Evolutionary conservation across 1,284 basidiomycete species (phyloP).

Genomic region (Anthracocystis setariae): DNA sequence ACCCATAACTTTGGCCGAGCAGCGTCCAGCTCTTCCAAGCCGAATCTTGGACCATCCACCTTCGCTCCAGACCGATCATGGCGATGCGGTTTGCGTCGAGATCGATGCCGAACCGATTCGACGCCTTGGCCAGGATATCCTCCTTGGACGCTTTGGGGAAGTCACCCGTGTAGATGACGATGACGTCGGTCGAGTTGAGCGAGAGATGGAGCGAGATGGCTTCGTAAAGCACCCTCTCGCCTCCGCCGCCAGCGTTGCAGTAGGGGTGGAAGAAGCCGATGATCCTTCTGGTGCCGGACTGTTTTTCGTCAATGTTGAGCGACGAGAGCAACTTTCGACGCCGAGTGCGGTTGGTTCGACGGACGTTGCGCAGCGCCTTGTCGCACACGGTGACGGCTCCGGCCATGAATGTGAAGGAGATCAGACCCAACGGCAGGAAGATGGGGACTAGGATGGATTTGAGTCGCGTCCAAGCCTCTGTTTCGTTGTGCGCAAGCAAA

Average conservation of each 20-base stretch:
- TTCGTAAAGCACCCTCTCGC: constrained; percentile 94
- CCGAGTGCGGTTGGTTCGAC: constrained; percentile 23
- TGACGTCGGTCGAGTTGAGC: constrained; percentile 77
- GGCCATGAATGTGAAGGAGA: constrained; percentile 23
- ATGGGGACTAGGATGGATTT: constrained; percentile 18
- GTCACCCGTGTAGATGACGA: constrained; percentile 85
- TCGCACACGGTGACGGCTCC: constrained; percentile 38
- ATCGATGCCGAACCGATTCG: constrained; percentile 80
- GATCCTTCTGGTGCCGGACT: constrained; percentile 18
- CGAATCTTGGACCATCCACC: constrained; percentile 80
- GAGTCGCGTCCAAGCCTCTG: constrained; percentile 7
- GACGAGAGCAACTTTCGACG: constrained; percentile 26
- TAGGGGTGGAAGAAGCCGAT: constrained; percentile 92
- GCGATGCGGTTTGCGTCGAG: constrained; percentile 76
- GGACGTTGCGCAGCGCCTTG: constrained; percentile 19
- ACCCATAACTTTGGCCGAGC: constrained; percentile 88
- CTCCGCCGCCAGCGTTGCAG: constrained; percentile 96
- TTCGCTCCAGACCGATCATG: constrained; percentile 80
- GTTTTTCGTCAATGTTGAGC: constrained; percentile 34
- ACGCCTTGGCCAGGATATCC: constrained; percentile 74
- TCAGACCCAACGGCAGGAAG: constrained; percentile 18
- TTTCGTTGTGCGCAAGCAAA: neutral
- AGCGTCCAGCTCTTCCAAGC: constrained; percentile 90
- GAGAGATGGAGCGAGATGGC: constrained; percentile 83
- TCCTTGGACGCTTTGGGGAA: constrained; percentile 73